Conservation (phyloP, 2,329 filamentous ascomycete species). For the Alternaria angustiovoidea region DNA sequence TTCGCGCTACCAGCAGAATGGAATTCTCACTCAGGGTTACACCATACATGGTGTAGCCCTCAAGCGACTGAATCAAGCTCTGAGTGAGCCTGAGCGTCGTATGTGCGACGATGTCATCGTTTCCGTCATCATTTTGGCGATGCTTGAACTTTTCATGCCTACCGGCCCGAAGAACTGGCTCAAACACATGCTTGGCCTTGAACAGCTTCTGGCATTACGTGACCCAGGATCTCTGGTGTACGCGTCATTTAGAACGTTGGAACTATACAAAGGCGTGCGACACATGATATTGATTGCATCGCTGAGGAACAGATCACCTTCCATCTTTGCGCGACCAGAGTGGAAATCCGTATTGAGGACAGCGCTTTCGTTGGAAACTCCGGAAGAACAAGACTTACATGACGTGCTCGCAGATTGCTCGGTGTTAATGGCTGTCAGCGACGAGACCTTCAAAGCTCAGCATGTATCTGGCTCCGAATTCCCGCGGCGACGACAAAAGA, state of each 20-base stretch:
- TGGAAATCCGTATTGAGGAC: constrained; percentile 35
- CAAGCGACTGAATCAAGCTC: constrained; percentile 33
- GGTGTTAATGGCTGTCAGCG: constrained; percentile 26
- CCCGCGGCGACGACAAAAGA: neutral
- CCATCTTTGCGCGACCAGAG: constrained; percentile 35
- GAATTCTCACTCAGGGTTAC: constrained; percentile 31
- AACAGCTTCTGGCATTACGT: constrained; percentile 37
- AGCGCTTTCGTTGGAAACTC: constrained; percentile 20
- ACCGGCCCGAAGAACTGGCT: constrained; percentile 32
- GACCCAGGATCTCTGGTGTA: constrained; percentile 14
- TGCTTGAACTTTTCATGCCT: constrained; percentile 38
- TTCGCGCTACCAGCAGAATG: constrained; percentile 23
- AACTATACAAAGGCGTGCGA: constrained; percentile 33
- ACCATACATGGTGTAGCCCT: constrained; percentile 34
- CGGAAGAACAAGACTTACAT: constrained; percentile 36
- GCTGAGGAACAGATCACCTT: constrained; percentile 26
- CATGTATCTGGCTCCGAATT: neutral
- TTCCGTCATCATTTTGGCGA: constrained; percentile 33
- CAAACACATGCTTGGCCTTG: constrained; percentile 41
- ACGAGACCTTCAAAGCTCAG: constrained; percentile 12
- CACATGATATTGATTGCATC: constrained; percentile 37
- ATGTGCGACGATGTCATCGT: constrained; percentile 37
- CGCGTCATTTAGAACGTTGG: constrained; percentile 21
- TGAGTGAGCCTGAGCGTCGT: constrained; percentile 31
- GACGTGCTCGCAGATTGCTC: constrained; percentile 42